Evolutionary conservation across 2,329 filamentous ascomycete genomes (phyloP).

Genomic region (Nannizziopsis arthrosporioides): DNA sequence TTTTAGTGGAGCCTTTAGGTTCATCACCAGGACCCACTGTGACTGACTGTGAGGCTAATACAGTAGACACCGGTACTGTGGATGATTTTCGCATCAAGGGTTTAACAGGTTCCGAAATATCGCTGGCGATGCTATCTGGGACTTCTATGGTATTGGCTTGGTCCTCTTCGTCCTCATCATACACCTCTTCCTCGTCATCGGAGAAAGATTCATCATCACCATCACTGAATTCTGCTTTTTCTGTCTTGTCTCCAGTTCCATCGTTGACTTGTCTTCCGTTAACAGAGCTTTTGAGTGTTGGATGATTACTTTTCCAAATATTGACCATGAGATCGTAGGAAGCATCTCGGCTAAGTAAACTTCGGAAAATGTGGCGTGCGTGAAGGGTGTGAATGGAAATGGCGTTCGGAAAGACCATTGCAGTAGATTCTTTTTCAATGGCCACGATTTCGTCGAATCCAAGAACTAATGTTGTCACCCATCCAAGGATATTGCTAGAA

Average conservation of each 20-base stretch:
- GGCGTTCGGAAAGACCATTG: conserved; percentile 90
- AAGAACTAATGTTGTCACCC: conserved; percentile 94
- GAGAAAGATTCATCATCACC: conserved; percentile 68
- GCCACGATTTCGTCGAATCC: conserved; percentile 97
- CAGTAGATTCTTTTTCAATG: conserved; percentile 92
- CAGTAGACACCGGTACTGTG: conserved; percentile 30
- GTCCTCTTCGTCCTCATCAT: conserved; percentile 41
- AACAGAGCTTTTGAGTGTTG: conserved; percentile 76
- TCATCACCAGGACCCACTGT: conserved; percentile 25
- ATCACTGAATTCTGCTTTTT: conserved; percentile 60
- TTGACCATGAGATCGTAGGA: conserved; percentile 96
- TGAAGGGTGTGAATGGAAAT: conserved; percentile 94
- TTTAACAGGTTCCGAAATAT: conserved; percentile 38
- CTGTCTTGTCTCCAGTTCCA: conserved; percentile 77
- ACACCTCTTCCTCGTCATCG: conserved; percentile 56
- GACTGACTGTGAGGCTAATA: conserved; percentile 28
- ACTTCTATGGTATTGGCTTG: conserved; percentile 47
- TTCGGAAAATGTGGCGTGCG: conserved; percentile 90
- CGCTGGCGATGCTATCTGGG: conserved; percentile 45
- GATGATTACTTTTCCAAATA: conserved; percentile 96
- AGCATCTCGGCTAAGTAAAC: conserved; percentile 83
- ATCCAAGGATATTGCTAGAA: conserved; percentile 96
- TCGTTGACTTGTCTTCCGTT: conserved; percentile 78
- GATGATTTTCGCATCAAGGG: conserved; percentile 61
- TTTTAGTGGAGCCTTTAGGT: conserved; percentile 41